Base-by-base conservation (phyloP, 345 rosid species). In the Sonneratia caseolaris region DNA sequence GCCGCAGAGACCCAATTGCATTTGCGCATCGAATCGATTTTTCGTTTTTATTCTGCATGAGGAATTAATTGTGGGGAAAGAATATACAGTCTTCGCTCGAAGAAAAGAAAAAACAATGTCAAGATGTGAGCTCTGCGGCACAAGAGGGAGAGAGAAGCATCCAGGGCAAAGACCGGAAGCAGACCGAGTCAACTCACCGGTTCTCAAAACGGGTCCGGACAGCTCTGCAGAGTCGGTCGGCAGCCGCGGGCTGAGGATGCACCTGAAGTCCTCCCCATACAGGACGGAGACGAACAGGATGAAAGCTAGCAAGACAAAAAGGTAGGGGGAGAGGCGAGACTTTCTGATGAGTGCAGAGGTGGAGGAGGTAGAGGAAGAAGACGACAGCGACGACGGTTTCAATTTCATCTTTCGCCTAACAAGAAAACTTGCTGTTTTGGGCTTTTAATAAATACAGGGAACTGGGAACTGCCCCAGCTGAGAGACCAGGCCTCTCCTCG, bases 241-340 rank as follows among this genome's bases (percentile, higher is more conserved):
- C 36, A 85, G 83, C 70, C 45, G 70, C 5, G 81, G 87, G 22
- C 84, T 82, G 27, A 86, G 82, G 51, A 87, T 79, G 79, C 89
- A 86, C 76, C 80, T 68, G 85, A 90, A 81, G 72, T 91, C 90
- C 79, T 92, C 88, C 1, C 96, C 89, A 48, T 88, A 86, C 68
- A 96, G 89, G 47, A 88, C 71, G 71, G 82, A 72, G 37, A 92
- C 91, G 47, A 89, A 88, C 81, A 85, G 72, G 22, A 87, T 87
- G 83, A 96, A 88, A 27, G 81, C 87, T 5, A 92, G 4, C 11
- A 92, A 74, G 56, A 87, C 81, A 80, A 89, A 83, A 76, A 91
- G 87, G 70, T 78, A 87, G 48, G 96, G 90, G 70, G 95, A 84
- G 69, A 89, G 80, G 48, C 94, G 89, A 18, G 88, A 66, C 71